Base-by-base conservation (phyloP, 371 early-diverging fungal species). In the Mortierella sp. region DNA sequence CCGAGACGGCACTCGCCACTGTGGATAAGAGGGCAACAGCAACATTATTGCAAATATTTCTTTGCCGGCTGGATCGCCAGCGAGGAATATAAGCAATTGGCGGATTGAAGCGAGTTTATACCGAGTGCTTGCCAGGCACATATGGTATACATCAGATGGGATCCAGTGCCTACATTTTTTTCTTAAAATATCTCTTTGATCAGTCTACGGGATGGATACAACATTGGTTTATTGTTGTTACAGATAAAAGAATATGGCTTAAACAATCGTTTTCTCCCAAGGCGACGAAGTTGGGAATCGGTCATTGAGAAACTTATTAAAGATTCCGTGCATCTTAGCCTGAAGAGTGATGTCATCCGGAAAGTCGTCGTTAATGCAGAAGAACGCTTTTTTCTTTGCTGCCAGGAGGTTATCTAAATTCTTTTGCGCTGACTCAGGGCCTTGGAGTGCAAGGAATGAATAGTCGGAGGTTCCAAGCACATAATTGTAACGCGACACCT, bases 311-410 rank as follows among this genome's bases (percentile, higher is more conserved):
- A 79, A 78, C 16, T 21, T n/a, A 11, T 57, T 59, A 47, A 77
- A 77, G 22, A 72, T 43, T 10, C 43, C 48, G 0, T 61, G 69
- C 10, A 77, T 71, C 43, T 72, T 9, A 28, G 15, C 53, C 55
- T 70, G 67, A 11, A 78, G 48, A 6, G 9, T 53, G 3, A 43
- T 38, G n/a, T 78, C 67, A 6, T 73, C 60, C 7, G 67, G 58
- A 41, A 65, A 74, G 32, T 78, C 79, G 47, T 78, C 79, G 48
- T 78, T 78, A 60, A 78, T 78, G 24, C 79, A 79, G 43, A 79
- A 74, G 48, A 69, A 79, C 3, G 67, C 67, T 19, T 67, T 73
- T 40, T 66, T 57, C 50, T 63, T 41, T 3, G n/a, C 55, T 52
- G 40, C 22, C 59, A 63, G 21, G 8, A 79, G 53, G 1, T 3